Evolutionary conservation across 139 green algal genomes (phyloP).

Genomic region (Chlorella sorokiniana): DNA sequence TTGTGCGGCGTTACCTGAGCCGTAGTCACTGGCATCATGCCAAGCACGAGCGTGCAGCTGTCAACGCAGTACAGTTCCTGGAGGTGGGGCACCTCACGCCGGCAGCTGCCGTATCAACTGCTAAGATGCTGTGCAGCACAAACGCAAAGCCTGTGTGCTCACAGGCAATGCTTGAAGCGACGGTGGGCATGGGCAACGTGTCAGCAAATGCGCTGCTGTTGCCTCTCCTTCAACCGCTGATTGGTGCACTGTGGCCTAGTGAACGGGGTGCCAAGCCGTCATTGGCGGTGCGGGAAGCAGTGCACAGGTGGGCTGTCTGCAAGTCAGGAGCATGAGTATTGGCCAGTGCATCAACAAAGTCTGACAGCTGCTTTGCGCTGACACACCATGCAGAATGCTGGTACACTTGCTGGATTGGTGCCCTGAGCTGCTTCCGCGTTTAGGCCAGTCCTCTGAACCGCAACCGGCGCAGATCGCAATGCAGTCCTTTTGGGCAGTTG

Average conservation of each 20-base stretch:
- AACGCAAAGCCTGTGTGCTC: not conserved
- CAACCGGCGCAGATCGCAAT: not conserved
- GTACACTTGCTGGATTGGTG: not conserved
- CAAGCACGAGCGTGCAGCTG: not conserved
- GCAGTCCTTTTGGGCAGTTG: not conserved
- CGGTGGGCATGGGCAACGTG: not conserved
- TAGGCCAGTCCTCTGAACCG: not conserved
- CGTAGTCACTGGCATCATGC: not conserved
- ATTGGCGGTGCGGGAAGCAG: not conserved
- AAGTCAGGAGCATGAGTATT: too few relatives aligned
- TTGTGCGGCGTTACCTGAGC: conserved; percentile 5
- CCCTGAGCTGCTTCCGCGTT: not conserved
- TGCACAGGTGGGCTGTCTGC: not conserved
- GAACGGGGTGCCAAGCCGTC: not conserved
- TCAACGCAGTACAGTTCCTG: conserved; percentile 4
- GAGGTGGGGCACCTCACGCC: not conserved
- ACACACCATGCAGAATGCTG: conserved; percentile 10
- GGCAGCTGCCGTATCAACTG: too few relatives aligned
- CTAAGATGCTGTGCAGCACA: not conserved
- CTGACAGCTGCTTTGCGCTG: not conserved
- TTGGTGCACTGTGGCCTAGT: conserved; percentile 3
- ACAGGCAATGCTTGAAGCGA: not conserved
- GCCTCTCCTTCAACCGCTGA: not conserved
- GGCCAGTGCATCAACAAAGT: not conserved
- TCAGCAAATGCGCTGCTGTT: not conserved